phyloP scores from a whole-genome alignment of 1,284 basidiomycete species.

The Fomitopsis betulina region DNA sequence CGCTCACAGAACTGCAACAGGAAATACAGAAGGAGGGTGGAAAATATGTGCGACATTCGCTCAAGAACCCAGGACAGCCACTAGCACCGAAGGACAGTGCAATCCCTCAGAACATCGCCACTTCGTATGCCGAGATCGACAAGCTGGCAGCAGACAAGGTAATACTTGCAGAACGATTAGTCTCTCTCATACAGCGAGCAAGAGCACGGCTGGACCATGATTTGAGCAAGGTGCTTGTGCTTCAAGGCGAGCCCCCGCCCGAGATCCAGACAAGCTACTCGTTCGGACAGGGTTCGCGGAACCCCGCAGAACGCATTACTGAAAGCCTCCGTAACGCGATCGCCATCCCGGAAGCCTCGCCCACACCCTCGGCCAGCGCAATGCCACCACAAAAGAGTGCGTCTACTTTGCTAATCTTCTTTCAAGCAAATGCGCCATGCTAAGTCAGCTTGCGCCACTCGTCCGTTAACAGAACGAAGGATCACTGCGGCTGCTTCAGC shows the following conservation, averaged over 20 bases:
- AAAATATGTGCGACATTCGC: constrained; percentile 47
- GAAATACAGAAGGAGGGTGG: constrained; percentile 50
- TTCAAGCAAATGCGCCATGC: neutral
- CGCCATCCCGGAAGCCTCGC: constrained; percentile 19
- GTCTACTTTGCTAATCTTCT: constrained; percentile 2
- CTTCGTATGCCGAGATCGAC: constrained; percentile 51
- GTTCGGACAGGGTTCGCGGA: constrained; percentile 28
- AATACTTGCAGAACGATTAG: constrained; percentile 46
- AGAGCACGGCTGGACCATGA: constrained; percentile 54
- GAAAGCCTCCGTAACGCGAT: constrained; percentile 45
- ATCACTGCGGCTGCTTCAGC: constrained; percentile 19
- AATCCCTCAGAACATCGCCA: constrained; percentile 44
- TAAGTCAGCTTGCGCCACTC: neutral
- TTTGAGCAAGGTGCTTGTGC: constrained; percentile 44
- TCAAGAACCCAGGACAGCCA: constrained; percentile 28
- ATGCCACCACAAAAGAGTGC: constrained; percentile 26
- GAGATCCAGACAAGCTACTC: constrained; percentile 23
- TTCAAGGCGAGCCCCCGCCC: constrained; percentile 49
- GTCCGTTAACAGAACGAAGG: constrained; percentile 19
- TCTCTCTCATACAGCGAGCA: constrained; percentile 47
- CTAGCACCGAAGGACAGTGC: constrained; percentile 31
- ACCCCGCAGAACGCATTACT: constrained; percentile 41
- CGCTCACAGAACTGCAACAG: constrained; percentile 42
- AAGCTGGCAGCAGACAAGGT: constrained; percentile 52
- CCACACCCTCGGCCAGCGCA: constrained; percentile 13